Evolutionary conservation across 106 monocot species (phyloP).

Genomic region (Amphibolis antarctica): DNA sequence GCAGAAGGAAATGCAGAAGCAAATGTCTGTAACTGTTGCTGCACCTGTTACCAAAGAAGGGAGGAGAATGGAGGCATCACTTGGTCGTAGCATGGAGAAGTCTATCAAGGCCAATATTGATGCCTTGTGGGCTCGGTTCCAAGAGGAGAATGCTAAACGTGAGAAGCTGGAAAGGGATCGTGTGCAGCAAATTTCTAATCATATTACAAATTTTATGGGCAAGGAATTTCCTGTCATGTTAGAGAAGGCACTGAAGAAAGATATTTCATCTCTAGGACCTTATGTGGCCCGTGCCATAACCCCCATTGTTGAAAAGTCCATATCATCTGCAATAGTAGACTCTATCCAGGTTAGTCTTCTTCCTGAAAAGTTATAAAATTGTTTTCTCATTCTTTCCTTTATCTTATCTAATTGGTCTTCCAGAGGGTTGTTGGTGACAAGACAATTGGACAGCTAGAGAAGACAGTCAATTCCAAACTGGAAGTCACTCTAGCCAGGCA

Average conservation of each 20-base stretch:
- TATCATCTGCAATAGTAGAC: constrained; percentile 67
- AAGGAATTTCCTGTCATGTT: constrained; percentile 73
- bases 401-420: constrained; percentile 2
- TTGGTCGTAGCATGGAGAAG: constrained; percentile 87
- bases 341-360: constrained; percentile 60
- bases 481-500: constrained; percentile 74
- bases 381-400: background rate
- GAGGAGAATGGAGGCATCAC: constrained; percentile 55
- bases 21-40: constrained; percentile 38
- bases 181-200: constrained; percentile 49
- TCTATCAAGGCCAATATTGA: constrained; percentile 65
- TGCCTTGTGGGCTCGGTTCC: constrained; percentile 62
- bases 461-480: constrained; percentile 71
- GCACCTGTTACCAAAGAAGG: constrained; percentile 67
- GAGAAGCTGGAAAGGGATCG: constrained; percentile 71
- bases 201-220: constrained; percentile 49
- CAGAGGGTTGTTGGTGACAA: constrained; percentile 88
- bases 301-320: constrained; percentile 62
- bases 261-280: constrained; percentile 44
- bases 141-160: constrained; percentile 70
- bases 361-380: background rate
- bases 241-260: constrained; percentile 73
- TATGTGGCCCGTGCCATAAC: constrained; percentile 46
- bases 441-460: constrained; percentile 70
- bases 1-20: constrained; percentile 80